Evolutionary conservation across 768 basidiomycete genomes (phyloP), one percentile per base, ranked within the genome.

Genomic region (Boletus subparvulus): DNA sequence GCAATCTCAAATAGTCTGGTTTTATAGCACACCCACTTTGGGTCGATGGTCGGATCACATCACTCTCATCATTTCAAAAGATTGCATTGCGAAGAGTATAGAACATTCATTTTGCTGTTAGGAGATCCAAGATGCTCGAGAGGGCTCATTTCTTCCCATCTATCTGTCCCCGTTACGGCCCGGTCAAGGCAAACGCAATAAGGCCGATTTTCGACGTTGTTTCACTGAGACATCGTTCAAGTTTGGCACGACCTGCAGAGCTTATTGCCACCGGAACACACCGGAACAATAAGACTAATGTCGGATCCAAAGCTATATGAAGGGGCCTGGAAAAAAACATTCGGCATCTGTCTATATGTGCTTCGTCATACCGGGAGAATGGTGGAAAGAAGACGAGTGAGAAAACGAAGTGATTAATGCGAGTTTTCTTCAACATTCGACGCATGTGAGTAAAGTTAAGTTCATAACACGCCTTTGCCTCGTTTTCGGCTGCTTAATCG

Each of bases 401-500:
- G 35, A 41, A 36, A 55, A 43, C 37, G 30, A 43, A n/a, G 47
- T 28, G 50, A 49, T 50, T 33, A 60, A 36, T 51, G 45, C 62
- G 10, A 56, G 45, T 41, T 39, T 47, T 55, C 21, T 45, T 5
- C 2, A 37, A 16, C 39, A 42, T 45, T 37, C 21, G 26, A 24
- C 40, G n/a, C 24, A n/a, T 26, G 32, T 39, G 14, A 43, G 36
- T 41, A 64, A 60, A 41, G 62, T 67, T 58, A 56, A 41, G 68
- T 68, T 68, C 35, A 36, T 19, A 24, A 52, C 68, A 67, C 30
- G 55, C 59, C 47, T 51, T 47, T 45, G 51, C 68, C 65, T 58
- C 67, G 60, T 69, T 69, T 53, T 63, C 58, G 56, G 55, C 45
- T 61, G 61, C 47, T 54, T 42, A 30, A 50, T 48, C 48, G 62